Evolutionary conservation across 352 stramenopile genomes (phyloP), one percentile per base, ranked within the genome.

Genomic region (Thalassiosira exigua): DNA sequence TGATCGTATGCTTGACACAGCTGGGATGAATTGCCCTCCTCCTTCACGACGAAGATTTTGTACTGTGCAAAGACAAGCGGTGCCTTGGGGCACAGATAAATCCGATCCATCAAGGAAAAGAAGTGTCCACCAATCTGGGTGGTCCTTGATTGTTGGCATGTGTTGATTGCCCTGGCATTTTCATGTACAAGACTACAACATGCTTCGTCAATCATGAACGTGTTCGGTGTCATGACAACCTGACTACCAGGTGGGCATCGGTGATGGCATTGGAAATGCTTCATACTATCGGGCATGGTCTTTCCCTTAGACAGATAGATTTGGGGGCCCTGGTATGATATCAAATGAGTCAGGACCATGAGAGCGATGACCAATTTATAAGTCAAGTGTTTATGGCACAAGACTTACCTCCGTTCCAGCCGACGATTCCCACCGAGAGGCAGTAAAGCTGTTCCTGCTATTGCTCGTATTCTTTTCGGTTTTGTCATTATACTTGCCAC

Each of bases 31-130:
- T 72, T 48, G 17, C 62, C 62, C 46, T 72, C 62, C 24, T 72
- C 62, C 50, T 72, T 72, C 1, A 72, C 21, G 17, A 72, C 26
- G 1, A 72, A 69, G 48, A 72, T 72, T 29, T 69, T 72, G 48
- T 67, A 7, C 2, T 52, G 24, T 3, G 30, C 30, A 67, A 67
- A 67, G 2, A 67, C 42, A 21, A 57, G 2, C n/a, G 56, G 58
- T 3, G 58, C 58, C 4, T 27, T 5, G 32, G 11, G 11, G 39
- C n/a, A 11, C 39, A 48, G n/a, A 48, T 48, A n/a, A n/a, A 11
- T 48, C 39, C 11, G n/a, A 48, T 11, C 39, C 39, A n/a, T 48
- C 39, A n/a, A 48, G 39, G n/a, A n/a, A 48, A 48, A 48, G n/a
- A 17, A 48, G 11, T 11, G n/a, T n/a, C 39, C 39, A 48, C 11